Conservation (phyloP, 208 protist genomes). For the Cochliopodium minus region DNA sequence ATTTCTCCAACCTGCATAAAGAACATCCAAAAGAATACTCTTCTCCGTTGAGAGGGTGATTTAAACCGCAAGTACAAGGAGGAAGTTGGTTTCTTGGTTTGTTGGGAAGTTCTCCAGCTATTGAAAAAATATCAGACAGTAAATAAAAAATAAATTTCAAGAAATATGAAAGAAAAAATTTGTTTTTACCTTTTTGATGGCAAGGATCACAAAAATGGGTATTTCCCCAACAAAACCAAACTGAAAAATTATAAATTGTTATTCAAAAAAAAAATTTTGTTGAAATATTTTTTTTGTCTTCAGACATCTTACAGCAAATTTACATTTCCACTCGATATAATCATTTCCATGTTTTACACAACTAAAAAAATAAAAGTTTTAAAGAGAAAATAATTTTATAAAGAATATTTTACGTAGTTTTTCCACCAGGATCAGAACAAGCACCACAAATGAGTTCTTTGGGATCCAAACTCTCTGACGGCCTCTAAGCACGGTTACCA, state of each 20-base stretch:
- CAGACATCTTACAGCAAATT: conserved; percentile 22
- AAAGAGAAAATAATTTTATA: too few relatives aligned
- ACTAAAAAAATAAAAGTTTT: not conserved
- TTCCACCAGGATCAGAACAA: too few relatives aligned
- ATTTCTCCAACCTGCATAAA: not conserved
- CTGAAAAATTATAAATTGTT: conserved; percentile 9
- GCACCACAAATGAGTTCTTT: not conserved
- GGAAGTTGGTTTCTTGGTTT: not conserved
- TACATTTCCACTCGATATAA: conserved; percentile 27
- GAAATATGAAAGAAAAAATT: too few relatives aligned
- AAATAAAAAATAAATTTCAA: too few relatives aligned
- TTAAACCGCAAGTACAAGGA: not conserved
- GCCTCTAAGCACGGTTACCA: too few relatives aligned
- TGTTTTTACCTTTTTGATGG: too few relatives aligned
- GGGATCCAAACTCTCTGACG: not conserved
- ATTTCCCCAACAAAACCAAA: conserved; percentile 21
- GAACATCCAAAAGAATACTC: not conserved
- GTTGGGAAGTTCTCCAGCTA: not conserved
- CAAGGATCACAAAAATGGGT: conserved; percentile 31
- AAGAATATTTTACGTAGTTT: too few relatives aligned
- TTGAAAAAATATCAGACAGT: not conserved
- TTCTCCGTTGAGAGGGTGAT: not conserved
- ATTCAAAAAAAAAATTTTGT: too few relatives aligned
- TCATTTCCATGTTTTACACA: conserved; percentile 17
- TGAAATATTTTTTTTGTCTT: too few relatives aligned